These are phyloP conservation scores for Hypoxylon sp. DNA, from an alignment of 2,329 filamentous ascomycete genomes.

Conservation along the genomic window DNA sequence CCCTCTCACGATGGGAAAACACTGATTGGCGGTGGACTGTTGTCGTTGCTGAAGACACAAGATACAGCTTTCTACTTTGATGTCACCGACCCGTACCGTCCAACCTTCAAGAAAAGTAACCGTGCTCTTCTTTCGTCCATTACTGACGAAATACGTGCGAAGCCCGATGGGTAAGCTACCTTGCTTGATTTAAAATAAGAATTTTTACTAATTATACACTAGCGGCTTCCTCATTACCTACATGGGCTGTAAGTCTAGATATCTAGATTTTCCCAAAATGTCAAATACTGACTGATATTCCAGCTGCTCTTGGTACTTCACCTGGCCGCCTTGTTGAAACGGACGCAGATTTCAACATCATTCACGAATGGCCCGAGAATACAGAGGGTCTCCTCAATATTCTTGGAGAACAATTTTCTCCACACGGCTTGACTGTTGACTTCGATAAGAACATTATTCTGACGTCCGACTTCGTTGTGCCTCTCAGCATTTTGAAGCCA, in stretches of 20 bases:
- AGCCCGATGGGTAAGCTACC: constrained; percentile 66
- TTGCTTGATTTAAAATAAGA: neutral
- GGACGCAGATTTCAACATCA: constrained; percentile 71
- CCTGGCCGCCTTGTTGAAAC: constrained; percentile 74
- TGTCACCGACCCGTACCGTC: constrained; percentile 70
- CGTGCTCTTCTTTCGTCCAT: constrained; percentile 72
- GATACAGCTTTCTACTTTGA: constrained; percentile 76
- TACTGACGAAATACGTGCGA: constrained; percentile 74
- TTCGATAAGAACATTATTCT: constrained; percentile 71
- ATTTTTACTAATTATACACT: neutral
- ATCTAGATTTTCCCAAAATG: neutral
- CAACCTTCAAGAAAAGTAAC: constrained; percentile 72
- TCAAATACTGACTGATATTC: neutral
- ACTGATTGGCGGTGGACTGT: constrained; percentile 69
- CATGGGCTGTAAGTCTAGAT: constrained; percentile 64
- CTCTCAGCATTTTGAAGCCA: constrained; percentile 73
- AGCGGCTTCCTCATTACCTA: constrained; percentile 73
- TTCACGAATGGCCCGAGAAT: constrained; percentile 74
- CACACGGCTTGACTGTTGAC: constrained; percentile 72
- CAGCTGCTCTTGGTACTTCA: constrained; percentile 66
- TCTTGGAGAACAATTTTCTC: constrained; percentile 72
- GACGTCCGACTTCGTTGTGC: constrained; percentile 75
- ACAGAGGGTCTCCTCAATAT: constrained; percentile 68
- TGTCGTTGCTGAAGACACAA: constrained; percentile 72
- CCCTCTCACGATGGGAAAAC: constrained; percentile 70